Evolutionary conservation across 768 basidiomycete species (phyloP), one percentile per base, ranked within the genome.

Genomic region (Leccinum pellstonianum): DNA sequence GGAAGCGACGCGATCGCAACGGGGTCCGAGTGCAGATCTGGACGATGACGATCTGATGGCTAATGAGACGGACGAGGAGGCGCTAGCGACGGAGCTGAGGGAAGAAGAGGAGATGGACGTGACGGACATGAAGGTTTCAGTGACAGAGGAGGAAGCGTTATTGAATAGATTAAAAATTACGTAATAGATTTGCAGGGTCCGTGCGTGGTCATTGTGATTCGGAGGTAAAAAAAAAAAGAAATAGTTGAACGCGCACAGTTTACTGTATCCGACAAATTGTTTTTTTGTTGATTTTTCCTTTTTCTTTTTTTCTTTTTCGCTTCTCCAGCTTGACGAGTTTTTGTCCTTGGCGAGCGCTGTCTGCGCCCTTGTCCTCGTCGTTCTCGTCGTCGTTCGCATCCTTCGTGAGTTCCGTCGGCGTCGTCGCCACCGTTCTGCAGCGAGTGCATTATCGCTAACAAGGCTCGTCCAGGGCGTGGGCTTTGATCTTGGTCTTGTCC

Each of bases 81-180:
- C 63, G 23, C 55, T 83, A 41, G 61, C 60, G 17, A 65, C 58
- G 1, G 83, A 81, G 64, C 62, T 84, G 52, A 54, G 67, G 21
- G 79, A 79, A 8, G 85, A 86, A 31, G 75, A 68, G 6, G 63
- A 66, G 21, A 64, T 80, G 49, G 80, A 86, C 35, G 55, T 66
- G 27, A 38, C 48, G 55, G 83, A 85, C 59, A 51, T 57, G 33
- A 59, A 58, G 29, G 37, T 62, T 14, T 78, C 75, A 23, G 65
- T 59, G 33, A 60, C 55, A 21, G 75, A 78, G 55, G 82, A 86
- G 68, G 62, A 65, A 15, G 37, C 58, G n/a, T 69, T 83, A 25
- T 60, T 56, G 15, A 54, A 25, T 38, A 57, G 55, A 55, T 62
- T 14, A 8, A 50, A 7, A 59, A 58, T 61, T 59, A 67, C 52